Base-by-base conservation (phyloP, 805 yeast genomes). In the Candida multigemmis region DNA sequence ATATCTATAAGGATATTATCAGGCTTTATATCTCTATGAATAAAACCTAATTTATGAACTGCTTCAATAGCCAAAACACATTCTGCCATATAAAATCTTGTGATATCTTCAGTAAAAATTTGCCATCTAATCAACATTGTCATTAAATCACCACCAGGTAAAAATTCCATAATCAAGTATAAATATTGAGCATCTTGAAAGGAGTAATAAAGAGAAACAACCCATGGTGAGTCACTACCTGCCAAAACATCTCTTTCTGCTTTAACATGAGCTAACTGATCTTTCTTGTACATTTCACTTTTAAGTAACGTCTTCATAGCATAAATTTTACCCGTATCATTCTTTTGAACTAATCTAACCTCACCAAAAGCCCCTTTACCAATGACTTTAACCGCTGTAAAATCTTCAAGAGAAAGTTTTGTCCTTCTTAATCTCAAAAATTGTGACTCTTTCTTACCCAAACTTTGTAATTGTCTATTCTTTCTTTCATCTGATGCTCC, bases 291-390 rank as follows among this genome's bases (percentile, higher is more conserved):
- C 93, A 91, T 86, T 55, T 91, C 98, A 27, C 81, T 70, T 54
- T 84, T 91, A 48, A 79, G 68, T 44, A 80, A 69, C 3, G 96
- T 87, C 56, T 86, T 86, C 98, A 84, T 91, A 25, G 94, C 95
- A 60, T 77, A 86, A 19, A 82, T 87, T 55, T 82, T 79, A 28
- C 95, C 94, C 1, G 91, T 80, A 53, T 91, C 98, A 28, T 64
- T 68, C 62, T 87, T 89, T 48, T 91, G 96, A 9, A 91, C 97
- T 28, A 91, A 63, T 36, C 96, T 71, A 19, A 91, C 98, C 48
- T 86, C 96, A 35, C 98, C 98, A 60, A 91, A 91, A 0, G 98
- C 96, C 37, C 98, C 98, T 51, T 91, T 91, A 26, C 98, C 98
- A 72, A 67, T 72, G 19, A 81, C 95, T 54, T 85, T 85, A 29